These are phyloP conservation scores for Zarea fungicola DNA, from an alignment of 2,329 filamentous ascomycete genomes.

Conservation along the genomic window DNA sequence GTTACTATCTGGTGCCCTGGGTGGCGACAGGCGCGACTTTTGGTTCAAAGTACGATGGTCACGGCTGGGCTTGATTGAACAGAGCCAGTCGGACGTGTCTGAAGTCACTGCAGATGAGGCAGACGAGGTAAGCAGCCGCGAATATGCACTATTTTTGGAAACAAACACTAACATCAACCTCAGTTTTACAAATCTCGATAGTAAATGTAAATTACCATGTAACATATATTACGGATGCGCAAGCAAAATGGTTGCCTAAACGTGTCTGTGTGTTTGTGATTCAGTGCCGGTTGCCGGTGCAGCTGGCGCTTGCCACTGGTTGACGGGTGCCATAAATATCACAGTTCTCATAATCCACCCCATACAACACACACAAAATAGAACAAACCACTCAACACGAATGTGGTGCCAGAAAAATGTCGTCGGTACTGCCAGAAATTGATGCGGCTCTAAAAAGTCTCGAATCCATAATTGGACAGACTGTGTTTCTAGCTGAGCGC, in stretches of 20 bases:
- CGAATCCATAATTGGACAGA: constrained; percentile 7
- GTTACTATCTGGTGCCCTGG: constrained; percentile 62
- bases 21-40: constrained; percentile 74
- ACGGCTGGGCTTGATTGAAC: constrained; percentile 68
- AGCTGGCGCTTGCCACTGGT: too few species aligned
- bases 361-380: too few species aligned
- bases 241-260: background rate
- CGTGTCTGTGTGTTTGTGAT: background rate
- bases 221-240: background rate
- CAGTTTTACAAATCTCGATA: constrained; percentile 35
- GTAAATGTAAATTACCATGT: background rate
- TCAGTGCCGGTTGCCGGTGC: too few species aligned
- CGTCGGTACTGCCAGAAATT: background rate
- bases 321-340: too few species aligned
- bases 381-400: background rate
- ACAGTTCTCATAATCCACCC: too few species aligned
- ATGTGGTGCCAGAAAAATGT: background rate
- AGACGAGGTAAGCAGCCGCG: constrained; percentile 48
- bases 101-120: constrained; percentile 66
- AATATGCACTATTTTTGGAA: background rate
- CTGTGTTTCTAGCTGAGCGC: background rate
- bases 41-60: constrained; percentile 69
- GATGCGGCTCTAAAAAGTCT: background rate
- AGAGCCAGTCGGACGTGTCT: constrained; percentile 56
- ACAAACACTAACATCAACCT: constrained; percentile 20